These are phyloP conservation scores for Lanmaoa rubissima DNA, from an alignment of 768 basidiomycete species.

Conservation along the genomic window DNA sequence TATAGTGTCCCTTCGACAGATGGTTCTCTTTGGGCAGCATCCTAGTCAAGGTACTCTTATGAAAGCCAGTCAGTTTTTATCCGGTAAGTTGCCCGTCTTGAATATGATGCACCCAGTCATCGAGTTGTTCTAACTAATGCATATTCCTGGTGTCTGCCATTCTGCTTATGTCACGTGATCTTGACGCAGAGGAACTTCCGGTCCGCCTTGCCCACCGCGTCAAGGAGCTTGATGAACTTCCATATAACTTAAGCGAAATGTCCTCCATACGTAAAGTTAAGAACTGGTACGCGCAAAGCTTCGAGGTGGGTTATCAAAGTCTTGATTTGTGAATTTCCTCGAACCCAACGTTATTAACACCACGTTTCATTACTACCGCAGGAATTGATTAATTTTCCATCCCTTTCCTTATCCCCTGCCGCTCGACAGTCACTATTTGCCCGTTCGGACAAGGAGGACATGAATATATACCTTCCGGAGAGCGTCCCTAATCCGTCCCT, in stretches of 20 bases:
- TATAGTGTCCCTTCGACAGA: conserved; percentile 16
- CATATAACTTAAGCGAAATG: conserved; percentile 17
- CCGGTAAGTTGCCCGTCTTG: conserved; percentile 1
- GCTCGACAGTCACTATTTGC: conserved; percentile 13
- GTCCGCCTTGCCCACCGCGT: conserved; percentile 19
- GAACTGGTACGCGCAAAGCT: conserved; percentile 21
- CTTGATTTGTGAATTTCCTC: background rate
- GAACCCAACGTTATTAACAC: background rate
- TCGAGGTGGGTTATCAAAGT: conserved; percentile 7
- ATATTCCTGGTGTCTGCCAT: background rate
- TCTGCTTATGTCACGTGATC: background rate
- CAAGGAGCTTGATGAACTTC: conserved; percentile 19
- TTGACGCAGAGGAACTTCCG: conserved; percentile 12
- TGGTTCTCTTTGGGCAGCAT: conserved; percentile 19
- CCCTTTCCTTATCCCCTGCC: conserved; percentile 14
- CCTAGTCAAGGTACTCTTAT: conserved; percentile 19
- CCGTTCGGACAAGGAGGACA: conserved; percentile 10
- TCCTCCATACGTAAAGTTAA: conserved; percentile 19
- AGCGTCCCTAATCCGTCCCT: conserved; percentile 17
- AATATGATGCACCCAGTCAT: background rate
- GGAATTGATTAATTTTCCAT: conserved; percentile 13
- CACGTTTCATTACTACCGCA: background rate
- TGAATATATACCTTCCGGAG: conserved; percentile 17
- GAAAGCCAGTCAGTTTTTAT: conserved; percentile 17
- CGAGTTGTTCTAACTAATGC: background rate